Percentiles rank a stretch among this genome's conserved stretches.
phyloP scores from a whole-genome alignment of 2,329 filamentous ascomycete genomes.

The Byssothecium circinans region DNA sequence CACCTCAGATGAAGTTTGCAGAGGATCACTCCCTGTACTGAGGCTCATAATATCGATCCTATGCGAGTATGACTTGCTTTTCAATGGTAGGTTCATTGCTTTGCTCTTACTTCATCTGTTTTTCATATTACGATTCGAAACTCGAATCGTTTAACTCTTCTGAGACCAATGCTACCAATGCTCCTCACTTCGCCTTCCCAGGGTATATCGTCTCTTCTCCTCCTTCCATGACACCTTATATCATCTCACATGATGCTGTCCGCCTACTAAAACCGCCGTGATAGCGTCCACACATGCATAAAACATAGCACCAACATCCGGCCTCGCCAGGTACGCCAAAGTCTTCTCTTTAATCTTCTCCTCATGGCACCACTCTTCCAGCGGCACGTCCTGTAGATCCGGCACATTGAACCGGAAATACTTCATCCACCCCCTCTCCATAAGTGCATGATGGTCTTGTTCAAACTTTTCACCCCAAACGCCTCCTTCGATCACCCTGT shows the following conservation, averaged over 20 bases:
- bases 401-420: slow-evolving; percentile 38
- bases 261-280: slow-evolving; percentile 20
- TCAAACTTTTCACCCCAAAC: slow-evolving; percentile 27
- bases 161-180: neutral
- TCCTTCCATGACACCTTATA: neutral
- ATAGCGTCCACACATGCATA: slow-evolving; percentile 36
- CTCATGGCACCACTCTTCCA: slow-evolving; percentile 34
- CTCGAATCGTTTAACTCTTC: too few species aligned
- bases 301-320: slow-evolving; percentile 27
- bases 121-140: neutral
- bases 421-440: slow-evolving; percentile 34
- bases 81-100: too few species aligned
- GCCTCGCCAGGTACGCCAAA: slow-evolving; percentile 25
- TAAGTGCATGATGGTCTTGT: slow-evolving; percentile 23
- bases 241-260: slow-evolving; percentile 4
- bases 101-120: too few species aligned
- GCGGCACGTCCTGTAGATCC: slow-evolving; percentile 27
- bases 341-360: slow-evolving; percentile 34
- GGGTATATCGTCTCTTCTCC: too few species aligned
- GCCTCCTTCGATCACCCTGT: slow-evolving; percentile 21
- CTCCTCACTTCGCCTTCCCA: neutral
- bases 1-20: too few species aligned
- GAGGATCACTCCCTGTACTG: too few species aligned
- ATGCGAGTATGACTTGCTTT: too few species aligned
- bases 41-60: too few species aligned